Base-by-base conservation (phyloP, 2,329 filamentous ascomycete species). In the Diaporthe sp. region DNA sequence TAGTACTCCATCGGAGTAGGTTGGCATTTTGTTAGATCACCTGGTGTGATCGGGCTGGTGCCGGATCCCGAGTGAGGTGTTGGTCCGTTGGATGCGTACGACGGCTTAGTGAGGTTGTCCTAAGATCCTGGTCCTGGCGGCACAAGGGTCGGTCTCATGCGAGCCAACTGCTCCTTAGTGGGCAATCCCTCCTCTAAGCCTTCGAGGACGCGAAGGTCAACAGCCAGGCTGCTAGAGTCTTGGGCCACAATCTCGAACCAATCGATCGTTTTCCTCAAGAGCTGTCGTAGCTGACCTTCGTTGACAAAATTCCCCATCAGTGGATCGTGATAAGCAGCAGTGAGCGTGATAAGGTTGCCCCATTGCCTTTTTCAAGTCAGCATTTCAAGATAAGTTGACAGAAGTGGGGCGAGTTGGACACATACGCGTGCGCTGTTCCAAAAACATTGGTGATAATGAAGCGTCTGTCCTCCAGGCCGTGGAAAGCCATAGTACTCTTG, bases 371-470 rank as follows among this genome's bases (percentile, higher is more conserved):
- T 13, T 5, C 25, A 22, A 76, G 42, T 53, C 65, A 55, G 66
- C n/a, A 69, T 25, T 53, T 68, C 53, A 61, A 55, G 55, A 70
- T 15, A 55, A 61, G 2, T 35, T 25, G 61, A 63, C 27, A 30
- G 35, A 3, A 32, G 7, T 71, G 63, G 19, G 15, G 42, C 30
- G 44, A 17, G 74, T 39, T 50, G 2, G 47, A 17, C 69, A 91
- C 94, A 91, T 94, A 97, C 94, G 96, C 96, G 87, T 98, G 96
- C 76, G 95, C 94, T 25, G 96, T 98, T 70, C 96, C 96, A 83
- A 98, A 97, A 32, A 98, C 92, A 79, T 98, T 98, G n/a, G 96
- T 98, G 72, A 98, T 92, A 69, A 98, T 93, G 12, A 94, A 91
- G 39, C 95, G 90, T 75, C 89, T 84, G n/a, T 85, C 83, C 22